A percentile compares a stretch with the other conserved stretches of the same genome.
phyloP scores from a whole-genome alignment of 805 yeast genomes.

The Saccharomycopsis malanga region DNA sequence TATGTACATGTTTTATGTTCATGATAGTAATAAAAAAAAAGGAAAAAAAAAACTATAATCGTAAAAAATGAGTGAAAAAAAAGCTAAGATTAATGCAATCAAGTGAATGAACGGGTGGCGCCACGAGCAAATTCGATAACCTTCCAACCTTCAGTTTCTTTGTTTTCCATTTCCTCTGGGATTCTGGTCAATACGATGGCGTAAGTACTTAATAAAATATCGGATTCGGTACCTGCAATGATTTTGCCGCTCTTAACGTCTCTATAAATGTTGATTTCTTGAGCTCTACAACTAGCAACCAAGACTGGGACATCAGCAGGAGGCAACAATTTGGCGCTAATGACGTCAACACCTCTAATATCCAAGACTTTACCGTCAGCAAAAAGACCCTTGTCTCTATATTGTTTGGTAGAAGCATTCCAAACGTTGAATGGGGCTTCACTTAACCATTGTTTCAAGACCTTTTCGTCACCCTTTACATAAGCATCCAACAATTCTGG shows the following conservation, averaged over 20 bases:
- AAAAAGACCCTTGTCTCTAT: constrained; percentile 82
- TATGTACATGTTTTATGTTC: too few species aligned
- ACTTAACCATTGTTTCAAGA: constrained; percentile 83
- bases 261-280: constrained; percentile 85
- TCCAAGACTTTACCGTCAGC: constrained; percentile 90
- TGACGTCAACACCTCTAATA: constrained; percentile 89
- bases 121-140: constrained; percentile 91
- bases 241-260: constrained; percentile 88
- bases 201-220: constrained; percentile 86
- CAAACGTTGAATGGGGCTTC: constrained; percentile 97
- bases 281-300: constrained; percentile 93
- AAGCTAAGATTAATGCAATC: too few species aligned
- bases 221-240: constrained; percentile 93
- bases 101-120: constrained; percentile 18
- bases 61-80: too few species aligned
- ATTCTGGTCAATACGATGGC: constrained; percentile 93
- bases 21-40: too few species aligned
- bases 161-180: constrained; percentile 85
- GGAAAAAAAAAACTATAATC: not conserved
- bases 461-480: constrained; percentile 80
- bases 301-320: constrained; percentile 90
- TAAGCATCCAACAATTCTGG: constrained; percentile 96
- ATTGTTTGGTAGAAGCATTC: constrained; percentile 87
- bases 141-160: constrained; percentile 96
- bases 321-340: constrained; percentile 77